Evolutionary conservation across 345 rosid species (phyloP).

Genomic region (Pseudoturritis turrita): DNA sequence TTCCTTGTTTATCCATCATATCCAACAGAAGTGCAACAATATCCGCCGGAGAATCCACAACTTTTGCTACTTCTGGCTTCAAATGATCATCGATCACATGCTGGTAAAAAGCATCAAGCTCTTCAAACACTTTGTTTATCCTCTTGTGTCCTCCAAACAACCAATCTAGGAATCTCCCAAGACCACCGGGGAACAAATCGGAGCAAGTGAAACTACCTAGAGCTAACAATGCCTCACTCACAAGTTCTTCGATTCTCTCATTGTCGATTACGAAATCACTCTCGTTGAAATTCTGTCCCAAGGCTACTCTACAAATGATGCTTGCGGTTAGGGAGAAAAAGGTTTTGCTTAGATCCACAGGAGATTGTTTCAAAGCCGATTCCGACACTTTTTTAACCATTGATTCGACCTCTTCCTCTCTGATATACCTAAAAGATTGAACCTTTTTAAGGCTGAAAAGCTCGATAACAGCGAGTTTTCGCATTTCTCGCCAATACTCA

Average conservation of each 20-base stretch:
- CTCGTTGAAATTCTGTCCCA: conserved; percentile 34
- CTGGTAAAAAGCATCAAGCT: conserved; percentile 37
- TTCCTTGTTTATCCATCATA: conserved; percentile 3
- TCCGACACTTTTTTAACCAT: conserved; percentile 31
- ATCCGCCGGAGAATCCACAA: conserved; percentile 25
- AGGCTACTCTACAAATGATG: conserved; percentile 34
- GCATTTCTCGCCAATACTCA: conserved; percentile 38
- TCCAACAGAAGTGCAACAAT: conserved; percentile 7
- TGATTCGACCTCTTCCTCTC: conserved; percentile 36
- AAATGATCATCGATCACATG: conserved; percentile 40
- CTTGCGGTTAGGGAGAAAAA: conserved; percentile 18
- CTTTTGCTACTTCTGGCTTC: conserved; percentile 1
- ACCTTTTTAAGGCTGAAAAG: conserved; percentile 35
- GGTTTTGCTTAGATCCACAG: conserved; percentile 21
- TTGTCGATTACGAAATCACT: conserved; percentile 11
- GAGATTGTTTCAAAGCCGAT: background rate
- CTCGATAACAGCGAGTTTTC: conserved; percentile 31
- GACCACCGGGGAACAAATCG: background rate
- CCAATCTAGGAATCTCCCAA: conserved; percentile 23
- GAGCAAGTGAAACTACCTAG: conserved; percentile 4
- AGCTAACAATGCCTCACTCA: conserved; percentile 25
- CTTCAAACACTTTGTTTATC: conserved; percentile 27
- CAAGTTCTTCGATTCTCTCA: conserved; percentile 23
- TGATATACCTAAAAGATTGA: conserved; percentile 23
- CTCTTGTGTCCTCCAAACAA: conserved; percentile 22